Base-by-base conservation (phyloP, 495 filamentous ascomycete species). In the Talaromyces thailandensis region DNA sequence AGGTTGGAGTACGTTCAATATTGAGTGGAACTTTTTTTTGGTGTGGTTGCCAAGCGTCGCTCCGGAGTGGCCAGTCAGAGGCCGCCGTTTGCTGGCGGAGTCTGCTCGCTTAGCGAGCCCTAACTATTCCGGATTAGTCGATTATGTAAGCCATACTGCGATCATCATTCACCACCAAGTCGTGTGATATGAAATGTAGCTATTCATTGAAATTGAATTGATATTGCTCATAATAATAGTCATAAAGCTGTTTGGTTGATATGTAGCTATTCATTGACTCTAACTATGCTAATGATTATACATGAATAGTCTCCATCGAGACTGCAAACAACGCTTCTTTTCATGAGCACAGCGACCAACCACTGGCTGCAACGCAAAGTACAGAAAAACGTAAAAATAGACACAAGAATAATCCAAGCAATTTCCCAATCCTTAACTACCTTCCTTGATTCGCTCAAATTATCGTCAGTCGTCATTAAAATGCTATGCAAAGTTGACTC, bases 51-150 rank as follows among this genome's bases (percentile, higher is more conserved):
- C 71, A 72, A 70, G 69, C 28, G 59, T 58, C 68, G 67, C 70
- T 64, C 65, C 64, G 65, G 67, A 67, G 66, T 64, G 70, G 73
- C 59, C 59, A 61, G 32, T 61, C 11, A 61, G 23, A 52, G 43
- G 35, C 58, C 45, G 14, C 11, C 9, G 25, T 45, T 50, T 31
- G 61, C 61, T 60, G 24, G 50, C 29, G 71, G 71, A 73, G 71
- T 69, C 21, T 26, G 26, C 69, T 80, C 75, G 77, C 76, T 79
- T 79, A 80, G 76, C 76, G 75, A 78, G 75, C 76, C 75, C 76
- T 80, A 61, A 61, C 43, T 61, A 61, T 51, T 31, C 59, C 24
- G 8, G 0, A 18, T 50, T 7, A 6, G 59, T 40, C 6, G 40
- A 28, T 23, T 60, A 48, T 21, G 43, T 48, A 48, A 48, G 43